Evolutionary conservation across 2,329 filamentous ascomycete genomes (phyloP).

Genomic region (Atkinsonella hypoxylon): DNA sequence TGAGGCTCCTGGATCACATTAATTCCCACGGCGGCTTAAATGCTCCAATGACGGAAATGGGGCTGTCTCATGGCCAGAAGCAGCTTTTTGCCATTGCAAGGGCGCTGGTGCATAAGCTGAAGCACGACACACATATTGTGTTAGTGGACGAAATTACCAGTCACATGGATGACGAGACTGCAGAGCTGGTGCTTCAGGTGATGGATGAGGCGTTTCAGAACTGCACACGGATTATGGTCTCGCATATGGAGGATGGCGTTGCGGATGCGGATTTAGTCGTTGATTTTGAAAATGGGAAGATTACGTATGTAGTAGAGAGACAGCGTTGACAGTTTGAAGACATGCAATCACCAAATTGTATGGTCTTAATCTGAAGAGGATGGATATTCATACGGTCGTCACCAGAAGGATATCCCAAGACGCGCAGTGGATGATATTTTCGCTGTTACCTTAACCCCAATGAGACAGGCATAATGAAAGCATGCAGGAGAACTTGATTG

Average conservation of each 20-base stretch:
- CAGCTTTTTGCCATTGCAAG: slow-evolving; percentile 10
- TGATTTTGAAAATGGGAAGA: background rate
- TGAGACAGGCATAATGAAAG: too few species aligned
- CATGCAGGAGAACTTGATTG: too few species aligned
- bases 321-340: background rate
- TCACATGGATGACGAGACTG: slow-evolving; percentile 5
- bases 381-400: too few species aligned
- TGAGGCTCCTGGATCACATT: slow-evolving; percentile 8
- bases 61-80: slow-evolving; percentile 9
- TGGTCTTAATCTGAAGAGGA: too few species aligned
- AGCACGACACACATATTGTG: background rate
- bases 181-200: background rate
- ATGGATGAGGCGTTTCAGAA: background rate
- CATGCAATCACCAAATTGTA: too few species aligned
- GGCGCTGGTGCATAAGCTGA: slow-evolving; percentile 1
- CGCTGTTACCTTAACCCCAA: too few species aligned
- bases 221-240: background rate
- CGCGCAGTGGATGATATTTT: too few species aligned
- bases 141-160: slow-evolving; percentile 6
- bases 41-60: slow-evolving; percentile 4
- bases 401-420: too few species aligned
- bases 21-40: slow-evolving; percentile 6
- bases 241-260: background rate
- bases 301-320: background rate
- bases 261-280: background rate